These are phyloP conservation scores for Debaryomycetaceae sp. DNA, from an alignment of 1,139 yeast species.

Conservation along the genomic window DNA sequence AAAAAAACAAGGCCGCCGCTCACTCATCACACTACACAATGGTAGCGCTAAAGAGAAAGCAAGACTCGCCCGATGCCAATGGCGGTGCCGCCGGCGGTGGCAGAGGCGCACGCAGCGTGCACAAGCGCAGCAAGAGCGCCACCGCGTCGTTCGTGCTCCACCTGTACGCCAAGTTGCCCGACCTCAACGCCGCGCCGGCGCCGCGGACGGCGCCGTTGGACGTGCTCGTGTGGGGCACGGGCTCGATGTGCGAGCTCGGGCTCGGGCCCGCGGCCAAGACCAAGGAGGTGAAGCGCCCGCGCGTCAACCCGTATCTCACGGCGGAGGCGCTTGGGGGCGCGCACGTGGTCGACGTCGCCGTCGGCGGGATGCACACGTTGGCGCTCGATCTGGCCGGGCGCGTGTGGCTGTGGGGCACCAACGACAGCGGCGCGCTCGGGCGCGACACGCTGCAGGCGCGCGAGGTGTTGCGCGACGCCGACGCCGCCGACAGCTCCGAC, in stretches of 20 bases:
- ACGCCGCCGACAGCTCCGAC: constrained; percentile 49
- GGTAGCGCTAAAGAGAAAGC: constrained; percentile 9
- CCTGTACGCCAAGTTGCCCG: constrained; percentile 45
- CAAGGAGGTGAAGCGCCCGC: constrained; percentile 92
- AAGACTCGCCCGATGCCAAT: constrained; percentile 4
- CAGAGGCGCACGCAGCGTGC: constrained; percentile 5
- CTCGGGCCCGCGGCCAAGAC: constrained; percentile 85
- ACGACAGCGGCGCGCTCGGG: constrained; percentile 91
- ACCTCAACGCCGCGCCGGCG: constrained; percentile 38
- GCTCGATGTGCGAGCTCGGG: constrained; percentile 96
- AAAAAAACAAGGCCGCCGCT: background rate
- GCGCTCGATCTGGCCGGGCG: constrained; percentile 72
- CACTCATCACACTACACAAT: constrained; percentile 2
- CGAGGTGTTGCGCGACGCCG: constrained; percentile 63
- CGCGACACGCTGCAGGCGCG: constrained; percentile 67
- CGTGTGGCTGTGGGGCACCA: constrained; percentile 97
- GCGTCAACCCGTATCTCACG: constrained; percentile 74
- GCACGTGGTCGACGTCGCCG: constrained; percentile 74
- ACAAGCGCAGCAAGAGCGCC: constrained; percentile 28
- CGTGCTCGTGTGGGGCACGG: constrained; percentile 92
- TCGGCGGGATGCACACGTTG: constrained; percentile 92
- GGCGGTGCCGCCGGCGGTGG: constrained; percentile 1
- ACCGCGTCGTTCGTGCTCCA: constrained; percentile 44
- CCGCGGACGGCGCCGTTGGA: constrained; percentile 52
- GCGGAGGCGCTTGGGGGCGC: constrained; percentile 49